Conservation (phyloP, 768 basidiomycete genomes). For the Termitomyces sp. region DNA sequence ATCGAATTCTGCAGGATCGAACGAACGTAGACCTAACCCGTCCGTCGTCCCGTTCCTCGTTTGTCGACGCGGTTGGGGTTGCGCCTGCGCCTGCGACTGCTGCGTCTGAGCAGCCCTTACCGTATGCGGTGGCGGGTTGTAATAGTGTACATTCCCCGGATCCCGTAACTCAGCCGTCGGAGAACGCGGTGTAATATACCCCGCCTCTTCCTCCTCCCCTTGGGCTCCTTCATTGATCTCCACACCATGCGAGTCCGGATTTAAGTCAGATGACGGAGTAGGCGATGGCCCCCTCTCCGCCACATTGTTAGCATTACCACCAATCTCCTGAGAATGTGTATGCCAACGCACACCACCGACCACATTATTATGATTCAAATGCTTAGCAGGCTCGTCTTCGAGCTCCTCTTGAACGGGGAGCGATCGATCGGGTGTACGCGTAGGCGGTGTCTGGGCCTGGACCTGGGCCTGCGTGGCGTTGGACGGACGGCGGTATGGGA, state of each 20-base stretch:
- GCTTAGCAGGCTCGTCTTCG: slow-evolving; percentile 58
- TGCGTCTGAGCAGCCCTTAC: slow-evolving; percentile 20
- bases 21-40: slow-evolving; percentile 54
- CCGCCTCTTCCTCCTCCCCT: slow-evolving; percentile 41
- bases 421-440: slow-evolving; percentile 67
- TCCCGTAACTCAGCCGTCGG: slow-evolving; percentile 61
- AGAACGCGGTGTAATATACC: slow-evolving; percentile 68
- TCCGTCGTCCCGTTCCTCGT: slow-evolving; percentile 58
- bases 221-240: slow-evolving; percentile 29
- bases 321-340: slow-evolving; percentile 19
- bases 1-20: slow-evolving; percentile 57
- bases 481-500: slow-evolving; percentile 42
- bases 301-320: too few species aligned
- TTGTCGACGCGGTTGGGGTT: slow-evolving; percentile 44
- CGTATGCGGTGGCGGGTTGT: slow-evolving; percentile 25
- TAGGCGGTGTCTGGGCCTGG: slow-evolving; percentile 44
- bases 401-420: slow-evolving; percentile 76
- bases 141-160: slow-evolving; percentile 25
- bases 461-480: slow-evolving; percentile 53
- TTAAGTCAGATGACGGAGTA: slow-evolving; percentile 52
- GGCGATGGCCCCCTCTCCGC: slow-evolving; percentile 38
- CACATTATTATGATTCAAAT: too few species aligned
- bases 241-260: slow-evolving; percentile 35
- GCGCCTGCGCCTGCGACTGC: too few species aligned
- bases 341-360: too few species aligned